These are phyloP conservation scores for Fraxinus ornus DNA, from an alignment of 305 asterid species.

Conservation along the genomic window DNA sequence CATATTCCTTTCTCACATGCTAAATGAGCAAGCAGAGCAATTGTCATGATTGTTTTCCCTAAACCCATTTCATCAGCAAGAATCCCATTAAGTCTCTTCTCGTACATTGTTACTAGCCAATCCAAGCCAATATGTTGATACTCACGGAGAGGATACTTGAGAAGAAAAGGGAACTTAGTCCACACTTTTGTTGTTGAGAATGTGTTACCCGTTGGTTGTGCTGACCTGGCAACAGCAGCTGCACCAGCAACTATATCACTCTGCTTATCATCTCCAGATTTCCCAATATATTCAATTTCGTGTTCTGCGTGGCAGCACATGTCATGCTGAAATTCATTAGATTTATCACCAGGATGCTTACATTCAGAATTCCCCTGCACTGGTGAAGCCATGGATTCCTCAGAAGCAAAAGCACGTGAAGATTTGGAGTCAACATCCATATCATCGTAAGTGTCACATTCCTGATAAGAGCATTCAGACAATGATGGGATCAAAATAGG, in stretches of 20 bases:
- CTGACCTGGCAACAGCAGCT: conserved; percentile 98
- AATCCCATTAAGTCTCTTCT: conserved; percentile 97
- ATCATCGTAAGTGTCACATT: conserved; percentile 42
- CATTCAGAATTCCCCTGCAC: conserved; percentile 38
- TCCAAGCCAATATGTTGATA: conserved; percentile 99
- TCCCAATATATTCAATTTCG: conserved; percentile 46
- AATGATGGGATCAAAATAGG: conserved; percentile 31
- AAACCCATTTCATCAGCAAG: conserved; percentile 99
- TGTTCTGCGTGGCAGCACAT: conserved; percentile 40
- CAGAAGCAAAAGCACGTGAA: conserved; percentile 54
- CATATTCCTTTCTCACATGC: conserved; percentile 97
- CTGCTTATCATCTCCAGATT: conserved; percentile 60
- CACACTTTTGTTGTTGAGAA: conserved; percentile 92
- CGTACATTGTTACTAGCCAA: conserved; percentile 99
- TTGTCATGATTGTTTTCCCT: conserved; percentile 99
- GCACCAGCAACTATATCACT: conserved; percentile 93
- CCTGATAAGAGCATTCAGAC: conserved; percentile 44
- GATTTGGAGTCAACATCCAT: conserved; percentile 47
- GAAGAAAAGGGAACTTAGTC: conserved; percentile 93
- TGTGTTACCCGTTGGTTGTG: conserved; percentile 99
- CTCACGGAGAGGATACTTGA: conserved; percentile 96
- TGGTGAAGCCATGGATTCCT: conserved; percentile 48
- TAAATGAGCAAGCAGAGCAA: conserved; percentile 95
- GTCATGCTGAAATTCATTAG: conserved; percentile 40
- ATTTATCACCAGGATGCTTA: conserved; percentile 42